Conservation (phyloP, 352 stramenopile species). For the Phytophthora palmivora region DNA sequence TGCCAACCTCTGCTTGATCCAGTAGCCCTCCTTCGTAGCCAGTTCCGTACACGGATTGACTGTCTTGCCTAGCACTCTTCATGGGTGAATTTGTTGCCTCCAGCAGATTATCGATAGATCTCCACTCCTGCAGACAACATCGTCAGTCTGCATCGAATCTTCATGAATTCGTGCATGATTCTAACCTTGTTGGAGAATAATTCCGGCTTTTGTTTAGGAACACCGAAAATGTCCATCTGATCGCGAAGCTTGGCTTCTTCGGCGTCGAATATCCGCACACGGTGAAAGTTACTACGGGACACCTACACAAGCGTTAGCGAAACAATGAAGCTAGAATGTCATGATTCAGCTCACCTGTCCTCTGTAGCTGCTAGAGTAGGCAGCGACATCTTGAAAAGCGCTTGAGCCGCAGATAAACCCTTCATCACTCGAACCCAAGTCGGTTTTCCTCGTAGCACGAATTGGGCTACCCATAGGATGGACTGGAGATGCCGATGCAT, state of each 20-base stretch:
- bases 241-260: conserved; percentile 63
- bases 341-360: conserved; percentile 37
- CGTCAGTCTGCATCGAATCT: background rate
- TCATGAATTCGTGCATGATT: background rate
- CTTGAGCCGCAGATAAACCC: conserved; percentile 69
- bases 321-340: background rate
- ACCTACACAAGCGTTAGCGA: conserved; percentile 22
- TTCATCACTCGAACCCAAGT: conserved; percentile 36
- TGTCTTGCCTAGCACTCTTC: conserved; percentile 27
- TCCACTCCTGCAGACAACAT: conserved; percentile 19
- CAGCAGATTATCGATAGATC: conserved; percentile 65
- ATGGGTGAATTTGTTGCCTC: conserved; percentile 30
- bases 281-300: conserved; percentile 50
- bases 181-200: conserved; percentile 25
- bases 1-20: conserved; percentile 6
- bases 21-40: conserved; percentile 4
- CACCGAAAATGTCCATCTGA: conserved; percentile 70
- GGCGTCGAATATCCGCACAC: conserved; percentile 61
- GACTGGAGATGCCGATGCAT: background rate
- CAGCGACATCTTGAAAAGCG: conserved; percentile 62
- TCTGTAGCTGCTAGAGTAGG: conserved; percentile 71
- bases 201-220: conserved; percentile 38
- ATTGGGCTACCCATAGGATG: conserved; percentile 30
- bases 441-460: conserved; percentile 35
- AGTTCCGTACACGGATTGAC: conserved; percentile 6